Evolutionary conservation across 495 filamentous ascomycete species (phyloP), one percentile per base, ranked within the genome.

Genomic region (Talaromyces ruber): DNA sequence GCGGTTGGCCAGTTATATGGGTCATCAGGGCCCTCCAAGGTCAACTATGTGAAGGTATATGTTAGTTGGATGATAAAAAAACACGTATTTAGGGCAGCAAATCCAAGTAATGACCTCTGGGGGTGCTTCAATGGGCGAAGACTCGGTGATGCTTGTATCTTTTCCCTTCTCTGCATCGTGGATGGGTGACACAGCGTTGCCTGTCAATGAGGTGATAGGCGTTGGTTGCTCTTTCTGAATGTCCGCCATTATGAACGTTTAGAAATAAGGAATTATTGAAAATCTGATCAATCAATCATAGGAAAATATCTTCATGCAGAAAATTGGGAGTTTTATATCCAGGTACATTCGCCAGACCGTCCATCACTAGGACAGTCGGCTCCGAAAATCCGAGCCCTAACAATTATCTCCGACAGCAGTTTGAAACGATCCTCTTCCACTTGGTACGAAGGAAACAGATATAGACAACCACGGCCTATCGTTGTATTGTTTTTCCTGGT

Each of bases 11-110:
- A 88, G 66, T 89, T 88, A 61, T 78, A 74, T 1, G 86, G 82
- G 62, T 89, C 86, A 65, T 85, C 70, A 3, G 82, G 79, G 0
- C 81, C 82, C 54, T 85, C 76, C 83, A 83, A 90, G n/a, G 24
- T 43, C 21, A 59, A 8, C 57, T 59, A 28, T 4, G 22, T 28
- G 50, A 2, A 51, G 5, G 18, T 4, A 24, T 9, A 53, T 21
- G 43, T 47, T 22, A 53, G 11, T 53, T 5, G 50, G 21, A 28
- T 14, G 22, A 26, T 5, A 21, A 14, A 14, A 16, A 53, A 0
- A 25, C 24, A 16, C 22, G 14, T 14, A 16, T 53, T 9, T 21
- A 53, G 8, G 12, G 50, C 3, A 53, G 21, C 5, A 1, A 11
- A 3, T 37, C 3, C 34, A n/a, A 16, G 9, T 7, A 4, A 22